These are phyloP conservation scores for Lachancea cidri DNA, from an alignment of 805 yeast genomes.

Conservation along the genomic window DNA sequence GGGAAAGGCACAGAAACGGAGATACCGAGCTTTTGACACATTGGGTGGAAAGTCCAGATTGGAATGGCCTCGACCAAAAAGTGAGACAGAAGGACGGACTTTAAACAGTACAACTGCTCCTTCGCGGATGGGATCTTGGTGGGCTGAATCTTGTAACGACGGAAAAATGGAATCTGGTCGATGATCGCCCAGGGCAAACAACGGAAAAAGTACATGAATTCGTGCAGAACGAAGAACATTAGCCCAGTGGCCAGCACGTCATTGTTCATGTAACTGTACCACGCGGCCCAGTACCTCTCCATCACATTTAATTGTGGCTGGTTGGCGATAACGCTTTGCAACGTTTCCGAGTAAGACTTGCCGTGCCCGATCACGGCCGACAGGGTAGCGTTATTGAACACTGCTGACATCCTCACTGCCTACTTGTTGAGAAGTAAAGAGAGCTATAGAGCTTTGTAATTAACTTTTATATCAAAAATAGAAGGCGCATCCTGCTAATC, in stretches of 20 bases:
- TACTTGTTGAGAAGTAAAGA: neutral
- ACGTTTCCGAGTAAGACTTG: conserved; percentile 32
- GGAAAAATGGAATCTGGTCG: conserved; percentile 81
- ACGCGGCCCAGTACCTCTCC: conserved; percentile 84
- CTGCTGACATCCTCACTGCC: conserved; percentile 26
- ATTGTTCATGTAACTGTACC: conserved; percentile 78
- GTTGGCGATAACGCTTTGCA: conserved; percentile 33
- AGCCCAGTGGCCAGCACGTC: conserved; percentile 91
- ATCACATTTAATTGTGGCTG: conserved; percentile 44
- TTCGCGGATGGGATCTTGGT: conserved; percentile 69
- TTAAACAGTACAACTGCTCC: conserved; percentile 92
- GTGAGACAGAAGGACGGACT: conserved; percentile 79
- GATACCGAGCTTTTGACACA: conserved; percentile 78
- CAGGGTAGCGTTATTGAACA: conserved; percentile 31
- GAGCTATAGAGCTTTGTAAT: neutral
- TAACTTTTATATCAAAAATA: too few species aligned
- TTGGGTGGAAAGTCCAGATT: conserved; percentile 94
- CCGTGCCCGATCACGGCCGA: conserved; percentile 22
- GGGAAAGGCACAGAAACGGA: conserved; percentile 84
- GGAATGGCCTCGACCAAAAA: conserved; percentile 92
- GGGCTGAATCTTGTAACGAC: conserved; percentile 84
- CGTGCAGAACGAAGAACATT: conserved; percentile 77
- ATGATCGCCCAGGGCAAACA: conserved; percentile 89
- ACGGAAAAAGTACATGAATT: conserved; percentile 84
- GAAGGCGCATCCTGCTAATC: too few species aligned